Base-by-base conservation (phyloP, 352 stramenopile genomes). In the Globisporangium carolinianum region DNA sequence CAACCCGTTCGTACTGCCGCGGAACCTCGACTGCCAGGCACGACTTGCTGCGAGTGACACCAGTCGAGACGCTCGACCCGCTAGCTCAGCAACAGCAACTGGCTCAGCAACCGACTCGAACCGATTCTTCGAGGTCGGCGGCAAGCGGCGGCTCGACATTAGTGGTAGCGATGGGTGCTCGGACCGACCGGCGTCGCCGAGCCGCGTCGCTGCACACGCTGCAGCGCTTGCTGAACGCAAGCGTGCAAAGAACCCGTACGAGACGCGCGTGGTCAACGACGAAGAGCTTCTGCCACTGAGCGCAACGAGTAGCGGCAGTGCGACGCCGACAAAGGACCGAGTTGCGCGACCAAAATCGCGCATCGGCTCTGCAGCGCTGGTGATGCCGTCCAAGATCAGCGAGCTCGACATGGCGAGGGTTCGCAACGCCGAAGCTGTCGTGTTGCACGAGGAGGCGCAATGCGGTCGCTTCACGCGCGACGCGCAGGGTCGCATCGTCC, bases 1-100 rank as follows among this genome's bases (percentile, higher is more conserved):
- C 2, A 97, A 97, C 56, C 91, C 91, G 15, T 97, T 97, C 51
- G 60, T 96, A 15, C 58, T 97, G 1, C 84, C 86, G 0, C 57
- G 94, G 8, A 91, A 90, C 18, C 66, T 97, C 6, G 83, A 95
- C 37, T 76, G 64, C 14, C 74, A 69, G 32, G 52, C 15, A 2
- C 54, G 51, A 1, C 4, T 37, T n/a, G 9, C 10, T 14, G 24
- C 39, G 3, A 35, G 8, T n/a, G 54, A 5, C 11, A 2, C 2
- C 24, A 24, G 24, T 24, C 24, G 24, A 24, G 24, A 24, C 24
- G 24, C 24, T 24, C 24, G 24, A 24, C 24, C 24, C 24, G 24
- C 24, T 24, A 24, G 24, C 24, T 24, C 24, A 24, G 24, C 24
- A 24, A 24, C 24, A 24, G 2, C 24, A 24, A 24, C 24, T 24